Evolutionary conservation across 164 flowering plant species (phyloP), one percentile per base, ranked within the genome.

Genomic region (Piper betle): DNA sequence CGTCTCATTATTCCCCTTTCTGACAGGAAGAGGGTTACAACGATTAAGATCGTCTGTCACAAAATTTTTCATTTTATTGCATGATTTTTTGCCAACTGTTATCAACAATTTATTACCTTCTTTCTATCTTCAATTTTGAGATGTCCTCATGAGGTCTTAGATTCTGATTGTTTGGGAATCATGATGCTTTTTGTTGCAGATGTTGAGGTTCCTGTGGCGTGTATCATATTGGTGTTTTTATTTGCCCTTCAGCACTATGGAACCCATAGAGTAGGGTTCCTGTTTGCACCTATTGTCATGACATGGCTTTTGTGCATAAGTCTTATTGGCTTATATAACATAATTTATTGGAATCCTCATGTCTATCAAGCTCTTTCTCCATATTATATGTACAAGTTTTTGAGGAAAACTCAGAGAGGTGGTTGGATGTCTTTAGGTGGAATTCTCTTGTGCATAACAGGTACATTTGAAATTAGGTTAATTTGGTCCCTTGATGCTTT

Each of bases 241-340:
- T 92, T 92, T 69, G 80, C 91, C 57, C 91, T 92, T 71, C 98
- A 92, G 74, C 98, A 92, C 69, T 89, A 85, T 65, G 98, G 98
- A 50, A 92, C 98, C 62, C 98, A 92, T 73, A 76, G 83, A 61
- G 85, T 92, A n/a, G 98, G 95, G 11, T 87, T 84, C 73, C 58
- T 92, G 71, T 92, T 92, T 64, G 98, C 96, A 38, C 98, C 98
- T 17, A 73, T 92, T 60, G 86, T 92, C 60, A 65, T 85, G 52
- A 72, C 72, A n/a, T 92, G 98, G 98, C 96, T 92, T 55, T 62
- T 87, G 13, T 87, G 93, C 84, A 92, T 92, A 70, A 82, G 96
- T 58, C 33, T 77, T 6, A 83, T 92, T 61, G 98, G 98, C 7
- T 10, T 92, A 12, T 92, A 92, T 62, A 92, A 92, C 57, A 86